Evolutionary conservation across 2,329 filamentous ascomycete genomes (phyloP).

Genomic region (Aspergillus ibericus): DNA sequence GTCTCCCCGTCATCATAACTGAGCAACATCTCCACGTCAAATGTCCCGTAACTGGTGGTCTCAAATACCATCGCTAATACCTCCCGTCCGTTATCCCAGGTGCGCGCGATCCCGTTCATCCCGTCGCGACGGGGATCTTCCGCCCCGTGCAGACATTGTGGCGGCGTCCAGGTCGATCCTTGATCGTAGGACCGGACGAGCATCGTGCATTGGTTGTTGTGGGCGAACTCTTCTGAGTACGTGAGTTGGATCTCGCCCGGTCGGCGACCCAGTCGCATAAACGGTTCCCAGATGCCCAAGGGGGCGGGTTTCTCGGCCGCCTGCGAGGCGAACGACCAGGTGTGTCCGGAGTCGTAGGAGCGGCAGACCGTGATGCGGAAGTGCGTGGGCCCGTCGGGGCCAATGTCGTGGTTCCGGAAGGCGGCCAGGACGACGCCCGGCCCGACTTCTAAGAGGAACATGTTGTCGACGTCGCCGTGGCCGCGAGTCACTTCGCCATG

Average conservation of each 20-base stretch:
- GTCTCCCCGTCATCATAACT: conserved; percentile 47
- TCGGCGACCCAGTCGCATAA: conserved; percentile 43
- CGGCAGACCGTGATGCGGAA: conserved; percentile 55
- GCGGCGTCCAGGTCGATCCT: conserved; percentile 46
- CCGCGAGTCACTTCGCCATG: conserved; percentile 48
- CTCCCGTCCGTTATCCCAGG: conserved; percentile 31
- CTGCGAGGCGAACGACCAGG: conserved; percentile 48
- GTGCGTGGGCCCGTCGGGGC: conserved; percentile 38
- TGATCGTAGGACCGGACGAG: conserved; percentile 46
- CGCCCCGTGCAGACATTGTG: conserved; percentile 44
- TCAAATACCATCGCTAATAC: conserved; percentile 50
- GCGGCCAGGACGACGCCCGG: conserved; percentile 44
- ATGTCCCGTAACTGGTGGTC: conserved; percentile 44
- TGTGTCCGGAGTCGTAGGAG: conserved; percentile 45
- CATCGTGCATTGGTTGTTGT: conserved; percentile 53
- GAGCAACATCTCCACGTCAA: conserved; percentile 47
- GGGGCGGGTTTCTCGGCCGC: conserved; percentile 43
- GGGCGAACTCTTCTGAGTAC: conserved; percentile 50
- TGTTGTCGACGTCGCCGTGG: conserved; percentile 49
- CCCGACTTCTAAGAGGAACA: conserved; percentile 46
- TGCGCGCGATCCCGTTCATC: conserved; percentile 47
- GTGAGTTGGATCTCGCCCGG: conserved; percentile 46
- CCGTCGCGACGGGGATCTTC: conserved; percentile 36
- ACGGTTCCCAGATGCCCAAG: conserved; percentile 52
- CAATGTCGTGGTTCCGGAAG: conserved; percentile 51